Conservation (phyloP, 192 early-diverging fungal genomes). For the Cladochytrium replicatum region DNA sequence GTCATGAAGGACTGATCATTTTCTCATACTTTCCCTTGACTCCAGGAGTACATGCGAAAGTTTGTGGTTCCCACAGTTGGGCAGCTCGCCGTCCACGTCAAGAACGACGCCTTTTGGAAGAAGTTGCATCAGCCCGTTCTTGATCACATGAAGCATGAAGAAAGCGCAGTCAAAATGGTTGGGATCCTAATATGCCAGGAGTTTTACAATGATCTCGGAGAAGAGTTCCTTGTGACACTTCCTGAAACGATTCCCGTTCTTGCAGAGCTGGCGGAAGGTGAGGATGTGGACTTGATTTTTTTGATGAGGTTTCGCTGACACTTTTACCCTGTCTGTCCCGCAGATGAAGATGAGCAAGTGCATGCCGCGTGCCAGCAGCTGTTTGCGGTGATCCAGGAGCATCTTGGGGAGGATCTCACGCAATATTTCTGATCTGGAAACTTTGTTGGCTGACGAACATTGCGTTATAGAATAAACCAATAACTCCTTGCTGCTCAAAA, state of each 20-base stretch:
- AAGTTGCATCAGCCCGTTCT: slow-evolving; percentile 72
- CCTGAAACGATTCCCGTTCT: slow-evolving; percentile 92
- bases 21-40: background rate
- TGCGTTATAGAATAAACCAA: too few relatives aligned
- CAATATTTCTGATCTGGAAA: too few relatives aligned
- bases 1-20: too few relatives aligned
- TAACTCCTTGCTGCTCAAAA: too few relatives aligned
- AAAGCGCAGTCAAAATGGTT: slow-evolving; percentile 51
- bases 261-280: slow-evolving; percentile 87
- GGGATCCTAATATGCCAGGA: slow-evolving; percentile 63
- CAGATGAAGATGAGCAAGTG: slow-evolving; percentile 72
- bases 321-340: background rate
- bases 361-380: slow-evolving; percentile 73
- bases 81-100: slow-evolving; percentile 67
- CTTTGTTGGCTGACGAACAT: too few relatives aligned
- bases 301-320: background rate
- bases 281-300: slow-evolving; percentile 1
- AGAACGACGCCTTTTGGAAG: slow-evolving; percentile 80
- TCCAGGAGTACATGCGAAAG: slow-evolving; percentile 38
- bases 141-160: slow-evolving; percentile 54
- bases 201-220: slow-evolving; percentile 80
- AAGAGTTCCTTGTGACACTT: slow-evolving; percentile 83
- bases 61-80: slow-evolving; percentile 68
- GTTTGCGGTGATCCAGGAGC: slow-evolving; percentile 74
- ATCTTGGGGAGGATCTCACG: slow-evolving; percentile 82